Evolutionary conservation across 2,329 filamentous ascomycete genomes (phyloP).

Genomic region (Shiraia bambusicola): DNA sequence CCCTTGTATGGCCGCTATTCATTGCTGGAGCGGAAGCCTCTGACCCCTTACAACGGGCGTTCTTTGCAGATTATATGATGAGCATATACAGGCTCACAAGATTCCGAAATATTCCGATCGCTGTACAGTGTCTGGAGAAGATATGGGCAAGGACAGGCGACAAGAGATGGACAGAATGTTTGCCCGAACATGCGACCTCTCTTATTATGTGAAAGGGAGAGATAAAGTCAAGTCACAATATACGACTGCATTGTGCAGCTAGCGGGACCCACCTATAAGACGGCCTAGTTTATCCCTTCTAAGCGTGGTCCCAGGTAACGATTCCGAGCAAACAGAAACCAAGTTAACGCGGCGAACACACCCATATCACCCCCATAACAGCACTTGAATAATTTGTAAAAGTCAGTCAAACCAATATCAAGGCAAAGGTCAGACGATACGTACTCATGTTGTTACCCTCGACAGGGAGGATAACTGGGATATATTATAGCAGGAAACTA

Average conservation of each 20-base stretch:
- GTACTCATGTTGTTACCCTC: slow-evolving; percentile 35
- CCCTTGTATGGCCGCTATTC: slow-evolving; percentile 25
- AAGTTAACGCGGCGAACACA: slow-evolving; percentile 13
- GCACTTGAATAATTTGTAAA: slow-evolving; percentile 14
- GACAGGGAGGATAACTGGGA: slow-evolving; percentile 30
- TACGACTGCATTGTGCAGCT: neutral
- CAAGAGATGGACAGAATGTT: slow-evolving; percentile 12
- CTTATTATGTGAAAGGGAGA: slow-evolving; percentile 19
- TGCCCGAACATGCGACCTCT: slow-evolving; percentile 13
- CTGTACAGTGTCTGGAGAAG: slow-evolving; percentile 12
- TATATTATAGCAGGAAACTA: slow-evolving; percentile 37
- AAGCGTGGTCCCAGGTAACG: slow-evolving; percentile 16
- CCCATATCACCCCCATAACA: slow-evolving; percentile 17
- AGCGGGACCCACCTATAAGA: neutral
- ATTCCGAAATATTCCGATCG: slow-evolving; percentile 21
- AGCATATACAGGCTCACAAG: slow-evolving; percentile 15
- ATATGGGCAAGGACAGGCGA: slow-evolving; percentile 13
- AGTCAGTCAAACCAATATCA: neutral
- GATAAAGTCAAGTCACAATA: neutral
- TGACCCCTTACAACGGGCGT: slow-evolving; percentile 12
- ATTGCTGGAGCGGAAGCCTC: slow-evolving; percentile 18
- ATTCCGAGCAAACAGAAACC: slow-evolving; percentile 16
- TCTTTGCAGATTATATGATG: slow-evolving; percentile 17
- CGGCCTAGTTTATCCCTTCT: slow-evolving; percentile 1
- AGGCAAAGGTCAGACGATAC: neutral